phyloP scores from a whole-genome alignment of 164 flowering plant genomes.

The Liquidambar formosana region DNA sequence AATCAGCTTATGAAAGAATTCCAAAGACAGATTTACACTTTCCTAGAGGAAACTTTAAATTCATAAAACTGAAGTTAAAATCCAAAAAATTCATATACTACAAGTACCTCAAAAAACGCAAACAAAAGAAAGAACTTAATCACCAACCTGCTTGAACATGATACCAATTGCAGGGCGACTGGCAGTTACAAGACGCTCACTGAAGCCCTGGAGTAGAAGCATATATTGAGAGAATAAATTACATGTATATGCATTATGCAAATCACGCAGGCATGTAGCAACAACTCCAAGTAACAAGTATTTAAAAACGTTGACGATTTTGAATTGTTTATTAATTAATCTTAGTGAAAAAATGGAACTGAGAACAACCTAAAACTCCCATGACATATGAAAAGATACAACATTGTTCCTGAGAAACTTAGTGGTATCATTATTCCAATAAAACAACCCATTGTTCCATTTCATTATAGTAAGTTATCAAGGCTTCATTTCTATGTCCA shows the following conservation, averaged over 20 bases:
- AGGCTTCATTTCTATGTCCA: too few species aligned
- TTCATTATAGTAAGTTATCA: too few species aligned
- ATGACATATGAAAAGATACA: too few species aligned
- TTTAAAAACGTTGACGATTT: too few species aligned
- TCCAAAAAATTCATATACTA: not conserved
- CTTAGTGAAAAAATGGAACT: too few species aligned
- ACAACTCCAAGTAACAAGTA: too few species aligned
- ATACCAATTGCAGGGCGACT: slow-evolving; percentile 90
- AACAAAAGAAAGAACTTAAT: not conserved
- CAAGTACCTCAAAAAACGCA: not conserved
- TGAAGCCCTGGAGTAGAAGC: slow-evolving; percentile 73
- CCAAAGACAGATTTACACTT: not conserved
- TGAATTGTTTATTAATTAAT: too few species aligned
- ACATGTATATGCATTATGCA: not conserved
- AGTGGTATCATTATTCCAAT: too few species aligned
- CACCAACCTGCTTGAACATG: slow-evolving; percentile 95
- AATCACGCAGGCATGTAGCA: too few species aligned
- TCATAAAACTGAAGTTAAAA: not conserved
- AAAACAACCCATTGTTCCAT: too few species aligned
- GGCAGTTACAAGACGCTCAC: slow-evolving; percentile 84
- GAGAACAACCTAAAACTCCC: too few species aligned
- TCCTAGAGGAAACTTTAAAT: not conserved
- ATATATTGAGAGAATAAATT: not conserved
- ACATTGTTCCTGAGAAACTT: too few species aligned
- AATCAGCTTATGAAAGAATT: slow-evolving; percentile 1